Evolutionary conservation across 1,284 basidiomycete species (phyloP).

Genomic region (Cryptococcus maquisensis): DNA sequence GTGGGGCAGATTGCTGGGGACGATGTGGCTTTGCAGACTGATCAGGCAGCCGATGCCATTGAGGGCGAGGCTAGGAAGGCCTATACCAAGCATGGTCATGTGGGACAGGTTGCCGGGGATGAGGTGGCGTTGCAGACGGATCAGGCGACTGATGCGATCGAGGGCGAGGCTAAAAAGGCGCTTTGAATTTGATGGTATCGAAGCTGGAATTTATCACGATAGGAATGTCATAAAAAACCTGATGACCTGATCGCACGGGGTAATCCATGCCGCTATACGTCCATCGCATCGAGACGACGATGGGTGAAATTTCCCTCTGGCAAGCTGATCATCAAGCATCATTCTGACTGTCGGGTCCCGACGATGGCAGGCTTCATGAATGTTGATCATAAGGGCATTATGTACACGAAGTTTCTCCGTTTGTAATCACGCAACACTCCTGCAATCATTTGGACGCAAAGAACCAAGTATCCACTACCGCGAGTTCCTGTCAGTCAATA

Average conservation of each 20-base stretch:
- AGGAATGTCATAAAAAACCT: too few species aligned
- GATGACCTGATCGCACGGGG: too few species aligned
- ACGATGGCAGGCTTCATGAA: too few species aligned
- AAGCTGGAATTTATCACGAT: background rate
- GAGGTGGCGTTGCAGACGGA: conserved; percentile 18
- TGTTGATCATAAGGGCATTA: background rate
- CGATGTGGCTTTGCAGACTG: conserved; percentile 16
- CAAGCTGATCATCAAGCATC: background rate
- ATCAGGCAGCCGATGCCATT: conserved; percentile 17
- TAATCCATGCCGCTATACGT: background rate
- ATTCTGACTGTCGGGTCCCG: too few species aligned
- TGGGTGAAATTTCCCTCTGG: too few species aligned
- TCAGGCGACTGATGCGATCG: conserved; percentile 17
- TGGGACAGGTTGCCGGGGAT: conserved; percentile 6
- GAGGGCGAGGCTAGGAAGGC: conserved; percentile 4
- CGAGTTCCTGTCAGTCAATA: background rate
- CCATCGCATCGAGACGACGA: too few species aligned
- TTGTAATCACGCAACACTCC: background rate
- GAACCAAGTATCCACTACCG: conserved; percentile 43
- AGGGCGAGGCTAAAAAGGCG: conserved; percentile 4
- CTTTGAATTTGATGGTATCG: background rate
- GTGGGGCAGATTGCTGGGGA: conserved; percentile 7
- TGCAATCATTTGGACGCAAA: conserved; percentile 26
- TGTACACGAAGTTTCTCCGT: background rate
- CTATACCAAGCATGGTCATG: conserved; percentile 6